phyloP scores from a whole-genome alignment of 164 flowering plant genomes.

The Magnolia changhungtana region DNA sequence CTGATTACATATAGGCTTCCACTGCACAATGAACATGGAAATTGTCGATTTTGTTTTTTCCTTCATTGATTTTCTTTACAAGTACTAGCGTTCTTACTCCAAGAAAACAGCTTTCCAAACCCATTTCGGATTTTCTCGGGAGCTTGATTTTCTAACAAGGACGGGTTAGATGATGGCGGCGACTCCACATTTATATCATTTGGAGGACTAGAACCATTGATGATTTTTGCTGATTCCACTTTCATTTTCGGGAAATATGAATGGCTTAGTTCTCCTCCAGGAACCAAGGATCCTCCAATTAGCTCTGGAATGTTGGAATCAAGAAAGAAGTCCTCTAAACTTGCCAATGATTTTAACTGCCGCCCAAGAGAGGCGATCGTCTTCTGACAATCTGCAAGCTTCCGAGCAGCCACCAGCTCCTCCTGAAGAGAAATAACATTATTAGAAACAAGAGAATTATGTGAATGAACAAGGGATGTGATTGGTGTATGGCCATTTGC shows the following conservation, averaged over 20 bases:
- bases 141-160: constrained; percentile 26
- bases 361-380: constrained; percentile 83
- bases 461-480: not conserved
- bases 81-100: constrained; percentile 39
- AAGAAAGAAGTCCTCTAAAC: constrained; percentile 69
- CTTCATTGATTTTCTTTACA: constrained; percentile 17
- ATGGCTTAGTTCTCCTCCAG: constrained; percentile 33
- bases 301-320: constrained; percentile 51
- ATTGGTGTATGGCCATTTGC: no score
- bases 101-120: constrained; percentile 54
- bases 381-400: constrained; percentile 87
- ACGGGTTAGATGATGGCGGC: constrained; percentile 40
- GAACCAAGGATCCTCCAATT: constrained; percentile 20
- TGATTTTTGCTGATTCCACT: constrained; percentile 17
- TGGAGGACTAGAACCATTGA: constrained; percentile 19
- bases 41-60: not conserved
- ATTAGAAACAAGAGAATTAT: not conserved
- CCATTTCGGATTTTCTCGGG: constrained; percentile 56
- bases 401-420: constrained; percentile 76
- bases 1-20: not conserved
- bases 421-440: constrained; percentile 43
- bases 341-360: constrained; percentile 79
- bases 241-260: constrained; percentile 32
- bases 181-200: constrained; percentile 31
- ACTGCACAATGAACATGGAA: not conserved